Conservation (phyloP, 805 yeast genomes). For the Isabelozyma rhagii region DNA sequence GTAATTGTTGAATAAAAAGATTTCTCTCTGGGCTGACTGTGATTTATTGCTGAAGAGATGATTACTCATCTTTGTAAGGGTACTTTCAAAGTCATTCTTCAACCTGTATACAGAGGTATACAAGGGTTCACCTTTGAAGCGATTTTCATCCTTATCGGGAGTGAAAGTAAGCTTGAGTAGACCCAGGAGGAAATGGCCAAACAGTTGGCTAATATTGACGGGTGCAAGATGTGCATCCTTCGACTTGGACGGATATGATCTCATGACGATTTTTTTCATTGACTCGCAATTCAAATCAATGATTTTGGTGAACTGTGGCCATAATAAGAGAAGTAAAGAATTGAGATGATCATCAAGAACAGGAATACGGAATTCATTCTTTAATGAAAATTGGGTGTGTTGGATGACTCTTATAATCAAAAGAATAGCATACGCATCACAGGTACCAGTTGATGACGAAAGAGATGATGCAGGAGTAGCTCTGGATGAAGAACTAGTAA, state of each 20-base stretch:
- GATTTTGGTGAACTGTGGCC: slow-evolving; percentile 83
- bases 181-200: slow-evolving; percentile 70
- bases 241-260: slow-evolving; percentile 10
- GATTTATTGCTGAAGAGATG: slow-evolving; percentile 31
- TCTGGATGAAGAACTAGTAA: slow-evolving; percentile 36
- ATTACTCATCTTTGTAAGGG: slow-evolving; percentile 66
- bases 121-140: slow-evolving; percentile 62
- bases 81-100: slow-evolving; percentile 75
- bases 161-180: slow-evolving; percentile 52
- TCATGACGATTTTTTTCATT: slow-evolving; percentile 50
- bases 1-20: slow-evolving; percentile 72
- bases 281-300: slow-evolving; percentile 77
- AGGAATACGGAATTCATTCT: slow-evolving; percentile 63
- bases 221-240: slow-evolving; percentile 36
- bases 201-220: slow-evolving; percentile 68
- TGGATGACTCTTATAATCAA: slow-evolving; percentile 72
- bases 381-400: slow-evolving; percentile 59
- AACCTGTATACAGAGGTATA: slow-evolving; percentile 65
- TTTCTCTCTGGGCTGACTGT: slow-evolving; percentile 53
- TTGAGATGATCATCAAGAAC: slow-evolving; percentile 69
- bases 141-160: slow-evolving; percentile 17
- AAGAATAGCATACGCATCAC: slow-evolving; percentile 76
- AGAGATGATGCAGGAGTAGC: slow-evolving; percentile 4
- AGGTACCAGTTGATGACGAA: slow-evolving; percentile 36
- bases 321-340: slow-evolving; percentile 60